Conservation (phyloP, 73 alveolate genomes). For the Symbiodinium natans region DNA sequence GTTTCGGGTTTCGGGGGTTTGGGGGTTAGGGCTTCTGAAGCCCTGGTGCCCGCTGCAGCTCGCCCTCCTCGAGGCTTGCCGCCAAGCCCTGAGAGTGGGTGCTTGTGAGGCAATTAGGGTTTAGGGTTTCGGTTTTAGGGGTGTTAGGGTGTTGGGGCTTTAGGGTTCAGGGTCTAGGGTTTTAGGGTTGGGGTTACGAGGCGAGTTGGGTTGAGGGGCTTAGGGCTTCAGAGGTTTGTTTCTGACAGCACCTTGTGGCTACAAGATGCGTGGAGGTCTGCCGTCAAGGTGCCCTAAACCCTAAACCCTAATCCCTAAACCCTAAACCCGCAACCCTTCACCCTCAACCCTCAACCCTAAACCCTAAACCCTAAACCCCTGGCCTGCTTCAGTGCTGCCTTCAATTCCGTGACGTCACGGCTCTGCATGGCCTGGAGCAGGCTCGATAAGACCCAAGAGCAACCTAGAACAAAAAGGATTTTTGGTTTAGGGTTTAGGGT, state of each 20-base stretch:
- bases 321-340: too few relatives aligned
- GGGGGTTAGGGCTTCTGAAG: neutral
- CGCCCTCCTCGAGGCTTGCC: constrained; percentile 45
- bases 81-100: neutral
- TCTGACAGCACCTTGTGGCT: too few relatives aligned
- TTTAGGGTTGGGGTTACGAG: too few relatives aligned
- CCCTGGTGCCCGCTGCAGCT: constrained; percentile 31
- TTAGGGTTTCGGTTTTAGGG: neutral
- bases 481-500: neutral
- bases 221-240: too few relatives aligned
- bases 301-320: too few relatives aligned
- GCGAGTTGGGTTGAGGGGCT: too few relatives aligned
- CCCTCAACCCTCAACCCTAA: too few relatives aligned
- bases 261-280: too few relatives aligned
- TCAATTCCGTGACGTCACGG: constrained; percentile 65
- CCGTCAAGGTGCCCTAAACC: too few relatives aligned
- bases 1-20: neutral
- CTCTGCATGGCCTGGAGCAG: constrained; percentile 46
- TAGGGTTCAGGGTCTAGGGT: neutral
- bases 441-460: neutral
- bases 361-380: neutral
- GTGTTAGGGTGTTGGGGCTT: neutral
- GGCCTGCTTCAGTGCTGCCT: constrained; percentile 43
- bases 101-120: neutral
- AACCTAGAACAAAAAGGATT: too few relatives aligned